Conservation (phyloP, 805 yeast species). For the Isabelozyma pseudorhagii region DNA sequence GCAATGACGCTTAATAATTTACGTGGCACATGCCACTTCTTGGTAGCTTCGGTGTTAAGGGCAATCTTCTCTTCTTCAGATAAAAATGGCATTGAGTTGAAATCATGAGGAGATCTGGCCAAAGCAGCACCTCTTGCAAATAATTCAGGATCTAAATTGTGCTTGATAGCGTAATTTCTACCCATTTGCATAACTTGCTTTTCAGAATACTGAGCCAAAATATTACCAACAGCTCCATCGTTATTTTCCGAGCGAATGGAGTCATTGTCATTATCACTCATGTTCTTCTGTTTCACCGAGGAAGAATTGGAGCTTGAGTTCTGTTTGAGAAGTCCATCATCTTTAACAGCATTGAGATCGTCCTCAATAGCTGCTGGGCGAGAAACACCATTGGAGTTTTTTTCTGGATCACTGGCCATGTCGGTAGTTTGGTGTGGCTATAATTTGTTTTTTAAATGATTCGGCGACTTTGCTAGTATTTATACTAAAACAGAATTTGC, state of each 20-base stretch:
- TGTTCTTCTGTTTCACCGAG: conserved; percentile 7
- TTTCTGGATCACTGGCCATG: neutral
- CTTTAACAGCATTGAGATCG: neutral
- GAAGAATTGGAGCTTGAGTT: conserved; percentile 12
- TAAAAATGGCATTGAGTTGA: conserved; percentile 53
- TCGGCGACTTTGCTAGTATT: neutral
- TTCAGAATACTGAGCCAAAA: conserved; percentile 55
- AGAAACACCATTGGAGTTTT: neutral
- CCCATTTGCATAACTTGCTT: conserved; percentile 70
- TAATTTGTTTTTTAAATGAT: too few relatives aligned
- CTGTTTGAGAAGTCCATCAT: conserved; percentile 11
- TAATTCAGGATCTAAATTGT: conserved; percentile 54
- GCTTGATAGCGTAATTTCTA: conserved; percentile 56
- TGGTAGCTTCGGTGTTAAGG: conserved; percentile 46
- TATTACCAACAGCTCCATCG: conserved; percentile 35
- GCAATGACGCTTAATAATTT: conserved; percentile 53
- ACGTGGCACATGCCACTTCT: conserved; percentile 43
- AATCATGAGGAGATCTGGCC: conserved; percentile 56
- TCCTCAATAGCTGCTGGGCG: neutral
- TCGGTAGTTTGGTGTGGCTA: too few relatives aligned
- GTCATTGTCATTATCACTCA: conserved; percentile 12
- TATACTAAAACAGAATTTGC: neutral
- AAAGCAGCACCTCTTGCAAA: conserved; percentile 60
- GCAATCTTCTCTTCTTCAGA: conserved; percentile 44
- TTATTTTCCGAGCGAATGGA: conserved; percentile 17